Evolutionary conservation across 805 yeast species (phyloP).

Genomic region (Spathaspora arborariae): DNA sequence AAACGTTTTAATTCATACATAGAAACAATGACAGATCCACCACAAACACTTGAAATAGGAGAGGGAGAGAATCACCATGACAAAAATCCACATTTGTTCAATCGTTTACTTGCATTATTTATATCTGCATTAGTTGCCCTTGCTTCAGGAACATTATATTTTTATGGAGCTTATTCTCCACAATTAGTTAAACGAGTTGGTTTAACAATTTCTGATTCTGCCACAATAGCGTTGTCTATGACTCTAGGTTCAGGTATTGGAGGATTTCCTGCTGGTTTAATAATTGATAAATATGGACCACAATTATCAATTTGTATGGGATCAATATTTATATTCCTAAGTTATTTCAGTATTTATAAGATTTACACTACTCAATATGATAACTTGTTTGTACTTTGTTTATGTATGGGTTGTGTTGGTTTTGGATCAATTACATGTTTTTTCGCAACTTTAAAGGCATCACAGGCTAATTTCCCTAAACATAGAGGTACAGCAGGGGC

Average conservation of each 20-base stretch:
- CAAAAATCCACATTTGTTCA: constrained; percentile 7
- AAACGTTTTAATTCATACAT: too few relatives aligned
- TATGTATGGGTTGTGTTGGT: constrained; percentile 52
- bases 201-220: constrained; percentile 57
- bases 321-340: constrained; percentile 48
- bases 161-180: constrained; percentile 74
- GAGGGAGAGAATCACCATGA: not conserved
- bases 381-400: constrained; percentile 39
- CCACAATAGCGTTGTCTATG: constrained; percentile 58
- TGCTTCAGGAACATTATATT: constrained; percentile 73
- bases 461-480: constrained; percentile 63
- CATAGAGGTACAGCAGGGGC: constrained; percentile 71
- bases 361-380: constrained; percentile 41
- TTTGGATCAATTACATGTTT: constrained; percentile 65
- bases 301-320: constrained; percentile 52
- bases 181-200: constrained; percentile 57
- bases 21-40: not conserved
- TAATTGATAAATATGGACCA: constrained; percentile 63
- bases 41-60: not conserved
- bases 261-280: constrained; percentile 67
- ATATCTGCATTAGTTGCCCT: constrained; percentile 48
- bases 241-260: constrained; percentile 65
- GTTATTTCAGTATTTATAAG: constrained; percentile 49
- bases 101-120: constrained; percentile 23
- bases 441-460: constrained; percentile 53